Conservation (phyloP, 345 rosid genomes). For the Euclidium syriacum region DNA sequence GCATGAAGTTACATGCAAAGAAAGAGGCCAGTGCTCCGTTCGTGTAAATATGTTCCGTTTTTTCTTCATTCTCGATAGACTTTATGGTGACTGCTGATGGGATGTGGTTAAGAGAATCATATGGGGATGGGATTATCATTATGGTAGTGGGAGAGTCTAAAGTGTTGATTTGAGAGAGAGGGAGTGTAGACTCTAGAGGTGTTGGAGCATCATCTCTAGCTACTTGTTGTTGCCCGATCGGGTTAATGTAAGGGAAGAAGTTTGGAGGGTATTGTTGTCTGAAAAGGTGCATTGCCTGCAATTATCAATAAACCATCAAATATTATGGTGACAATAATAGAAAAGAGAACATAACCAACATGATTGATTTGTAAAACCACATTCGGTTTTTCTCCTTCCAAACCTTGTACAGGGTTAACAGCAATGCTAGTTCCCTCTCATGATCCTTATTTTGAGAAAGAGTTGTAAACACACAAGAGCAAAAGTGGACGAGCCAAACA, state of each 20-base stretch:
- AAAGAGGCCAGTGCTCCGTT: conserved; percentile 1
- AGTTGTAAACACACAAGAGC: not conserved
- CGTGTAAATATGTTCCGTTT: conserved; percentile 8
- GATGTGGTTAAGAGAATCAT: conserved; percentile 12
- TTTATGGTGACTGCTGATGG: conserved; percentile 3
- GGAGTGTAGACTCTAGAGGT: conserved; percentile 44
- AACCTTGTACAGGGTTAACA: conserved; percentile 23
- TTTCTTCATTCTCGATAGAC: conserved; percentile 13
- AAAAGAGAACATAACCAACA: conserved; percentile 33
- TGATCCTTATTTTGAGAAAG: conserved; percentile 33
- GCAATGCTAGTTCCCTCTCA: conserved; percentile 31
- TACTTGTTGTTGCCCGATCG: conserved; percentile 68
- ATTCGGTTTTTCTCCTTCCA: conserved; percentile 33
- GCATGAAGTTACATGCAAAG: not conserved
- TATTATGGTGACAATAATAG: no score
- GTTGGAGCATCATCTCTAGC: conserved; percentile 33
- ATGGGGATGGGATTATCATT: conserved; percentile 31
- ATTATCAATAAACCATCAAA: not conserved
- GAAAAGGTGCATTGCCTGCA: conserved; percentile 57
- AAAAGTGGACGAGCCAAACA: not conserved
- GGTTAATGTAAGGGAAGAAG: conserved; percentile 56
- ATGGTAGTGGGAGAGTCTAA: conserved; percentile 42
- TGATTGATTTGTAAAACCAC: conserved; percentile 37
- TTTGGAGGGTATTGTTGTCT: conserved; percentile 68
- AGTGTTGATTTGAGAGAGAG: conserved; percentile 43